phyloP scores from a whole-genome alignment of 257 asterid genomes.

The Gentiana straminea region DNA sequence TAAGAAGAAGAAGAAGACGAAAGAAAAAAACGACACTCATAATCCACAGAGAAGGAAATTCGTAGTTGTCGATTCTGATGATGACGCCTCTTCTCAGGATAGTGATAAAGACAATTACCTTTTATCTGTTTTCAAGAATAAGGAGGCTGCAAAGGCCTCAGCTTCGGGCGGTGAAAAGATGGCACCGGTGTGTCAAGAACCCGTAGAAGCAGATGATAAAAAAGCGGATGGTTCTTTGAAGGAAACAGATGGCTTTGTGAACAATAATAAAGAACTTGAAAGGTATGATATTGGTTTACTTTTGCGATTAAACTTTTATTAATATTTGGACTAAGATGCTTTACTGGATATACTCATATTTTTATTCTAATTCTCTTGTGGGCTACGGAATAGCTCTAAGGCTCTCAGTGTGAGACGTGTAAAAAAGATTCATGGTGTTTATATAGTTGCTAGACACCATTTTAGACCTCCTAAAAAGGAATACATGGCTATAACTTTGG shows the following conservation, averaged over 20 bases:
- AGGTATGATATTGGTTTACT: constrained; percentile 2
- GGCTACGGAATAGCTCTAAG: too few species aligned
- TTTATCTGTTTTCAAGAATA: constrained; percentile 28
- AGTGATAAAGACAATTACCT: constrained; percentile 29
- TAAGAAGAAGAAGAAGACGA: constrained; percentile 11
- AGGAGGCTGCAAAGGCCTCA: constrained; percentile 16
- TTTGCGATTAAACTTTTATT: too few species aligned
- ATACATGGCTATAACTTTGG: too few species aligned
- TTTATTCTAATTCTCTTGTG: too few species aligned
- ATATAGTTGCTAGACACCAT: too few species aligned
- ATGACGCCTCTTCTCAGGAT: constrained; percentile 25
- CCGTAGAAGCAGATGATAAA: constrained; percentile 11
- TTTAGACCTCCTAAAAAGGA: too few species aligned
- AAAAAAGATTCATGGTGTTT: too few species aligned
- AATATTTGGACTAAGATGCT: too few species aligned
- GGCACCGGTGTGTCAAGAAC: constrained; percentile 1
- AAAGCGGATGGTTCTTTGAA: constrained; percentile 19
- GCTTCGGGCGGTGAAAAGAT: constrained; percentile 18
- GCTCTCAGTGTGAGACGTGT: too few species aligned
- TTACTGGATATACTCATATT: too few species aligned
- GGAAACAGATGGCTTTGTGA: constrained; percentile 19
- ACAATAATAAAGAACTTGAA: background rate
- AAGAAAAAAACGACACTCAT: constrained; percentile 21
- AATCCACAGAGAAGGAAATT: constrained; percentile 33
- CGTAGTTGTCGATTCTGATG: constrained; percentile 45